Conservation (phyloP, 352 stramenopile genomes). For the Globisporangium nunn region DNA sequence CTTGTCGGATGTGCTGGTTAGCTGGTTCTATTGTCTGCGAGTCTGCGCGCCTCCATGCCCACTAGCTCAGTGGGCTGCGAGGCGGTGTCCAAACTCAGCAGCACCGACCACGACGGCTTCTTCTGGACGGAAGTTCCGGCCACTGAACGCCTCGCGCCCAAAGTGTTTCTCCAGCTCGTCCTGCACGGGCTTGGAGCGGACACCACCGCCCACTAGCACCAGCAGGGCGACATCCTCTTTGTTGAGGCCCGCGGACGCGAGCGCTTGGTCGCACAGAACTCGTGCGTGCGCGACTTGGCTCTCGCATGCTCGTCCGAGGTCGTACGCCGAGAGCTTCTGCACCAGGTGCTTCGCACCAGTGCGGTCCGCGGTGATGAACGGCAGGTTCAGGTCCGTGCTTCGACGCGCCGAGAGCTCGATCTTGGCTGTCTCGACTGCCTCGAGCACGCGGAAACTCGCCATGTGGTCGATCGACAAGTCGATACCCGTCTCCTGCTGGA, state of each 20-base stretch:
- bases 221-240: conserved; percentile 36
- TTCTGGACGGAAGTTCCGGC: conserved; percentile 43
- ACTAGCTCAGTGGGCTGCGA: conserved; percentile 15
- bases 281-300: conserved; percentile 22
- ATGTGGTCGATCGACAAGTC: conserved; percentile 66
- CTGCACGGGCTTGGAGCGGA: conserved; percentile 43
- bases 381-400: conserved; percentile 62
- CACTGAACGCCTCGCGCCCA: conserved; percentile 33
- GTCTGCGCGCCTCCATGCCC: too few species aligned
- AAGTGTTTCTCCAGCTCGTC: conserved; percentile 47
- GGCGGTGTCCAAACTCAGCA: conserved; percentile 42
- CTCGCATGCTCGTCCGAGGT: conserved; percentile 42
- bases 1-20: not conserved
- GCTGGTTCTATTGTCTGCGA: not conserved
- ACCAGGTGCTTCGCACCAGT: conserved; percentile 67
- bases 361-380: conserved; percentile 68
- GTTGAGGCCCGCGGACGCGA: conserved; percentile 26
- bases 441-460: conserved; percentile 59
- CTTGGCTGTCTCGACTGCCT: conserved; percentile 66
- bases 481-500: conserved; percentile 47
- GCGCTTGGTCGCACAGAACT: conserved; percentile 25
- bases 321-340: conserved; percentile 48
- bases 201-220: conserved; percentile 52
- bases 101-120: conserved; percentile 56
- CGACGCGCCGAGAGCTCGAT: conserved; percentile 49